Conservation (phyloP, 805 yeast genomes). For the Candida andamanensis region DNA sequence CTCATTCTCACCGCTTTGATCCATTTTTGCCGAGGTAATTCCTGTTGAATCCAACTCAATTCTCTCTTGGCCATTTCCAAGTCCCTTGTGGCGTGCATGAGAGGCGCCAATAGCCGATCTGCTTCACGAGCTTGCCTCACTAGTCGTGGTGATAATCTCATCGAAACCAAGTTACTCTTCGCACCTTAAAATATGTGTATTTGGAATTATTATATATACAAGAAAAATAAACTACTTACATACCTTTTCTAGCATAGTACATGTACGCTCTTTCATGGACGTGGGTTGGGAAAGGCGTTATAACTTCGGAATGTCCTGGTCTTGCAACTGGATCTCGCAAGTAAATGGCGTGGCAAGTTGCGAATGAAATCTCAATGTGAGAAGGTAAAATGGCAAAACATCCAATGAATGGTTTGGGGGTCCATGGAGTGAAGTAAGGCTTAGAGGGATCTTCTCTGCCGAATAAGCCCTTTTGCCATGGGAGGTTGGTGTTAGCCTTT, state of each 20-base stretch:
- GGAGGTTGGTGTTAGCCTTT: slow-evolving; percentile 50
- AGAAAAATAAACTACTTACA: slow-evolving; percentile 26
- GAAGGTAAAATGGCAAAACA: slow-evolving; percentile 90
- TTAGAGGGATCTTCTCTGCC: slow-evolving; percentile 76
- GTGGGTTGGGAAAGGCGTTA: slow-evolving; percentile 77
- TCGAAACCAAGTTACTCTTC: slow-evolving; percentile 10
- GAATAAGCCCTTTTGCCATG: slow-evolving; percentile 74
- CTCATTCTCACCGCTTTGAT: slow-evolving; percentile 49
- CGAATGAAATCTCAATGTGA: slow-evolving; percentile 85
- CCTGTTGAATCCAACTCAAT: slow-evolving; percentile 58
- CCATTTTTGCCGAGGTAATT: slow-evolving; percentile 48
- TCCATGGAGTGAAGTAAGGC: slow-evolving; percentile 95
- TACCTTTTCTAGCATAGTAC: slow-evolving; percentile 80
- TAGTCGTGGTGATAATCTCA: slow-evolving; percentile 25
- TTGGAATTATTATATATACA: slow-evolving; percentile 5
- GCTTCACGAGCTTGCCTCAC: slow-evolving; percentile 22
- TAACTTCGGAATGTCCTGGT: slow-evolving; percentile 94
- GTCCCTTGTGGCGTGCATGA: slow-evolving; percentile 25
- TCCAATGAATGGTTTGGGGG: slow-evolving; percentile 87
- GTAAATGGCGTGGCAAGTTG: slow-evolving; percentile 94
- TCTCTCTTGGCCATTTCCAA: slow-evolving; percentile 49
- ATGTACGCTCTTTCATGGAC: slow-evolving; percentile 91
- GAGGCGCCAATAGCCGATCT: slow-evolving; percentile 26
- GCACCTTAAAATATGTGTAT: too few species aligned
- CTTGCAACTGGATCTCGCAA: slow-evolving; percentile 95